Evolutionary conservation across 2,329 filamentous ascomycete genomes (phyloP), one percentile per base, ranked within the genome.

Genomic region (Emergomyces pasteurianus): DNA sequence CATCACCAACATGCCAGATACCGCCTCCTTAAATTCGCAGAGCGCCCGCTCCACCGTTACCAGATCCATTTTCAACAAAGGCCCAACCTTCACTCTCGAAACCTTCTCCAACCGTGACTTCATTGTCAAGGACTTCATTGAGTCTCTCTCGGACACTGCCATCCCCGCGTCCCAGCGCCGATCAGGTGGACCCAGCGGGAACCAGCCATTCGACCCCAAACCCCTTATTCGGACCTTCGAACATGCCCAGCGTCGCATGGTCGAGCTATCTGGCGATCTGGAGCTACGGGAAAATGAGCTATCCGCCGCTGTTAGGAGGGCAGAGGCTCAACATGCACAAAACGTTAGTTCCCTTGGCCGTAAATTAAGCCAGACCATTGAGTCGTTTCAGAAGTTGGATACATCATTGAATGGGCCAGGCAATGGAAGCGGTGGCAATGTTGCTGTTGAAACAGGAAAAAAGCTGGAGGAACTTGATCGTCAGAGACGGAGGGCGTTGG

Each of bases 111-210:
- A 81, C 72, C 89, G 89, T 69, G 94, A 97, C 77, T 99, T 97
- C 71, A 96, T 97, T 65, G 92, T 97, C 66, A 91, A 95, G 70
- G 94, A 99, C 77, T 99, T 99, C 72, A 87, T 99, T 68, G 95
- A 99, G 73, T 85, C 87, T 58, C 85, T 99, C 61, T 94, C 92
- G 58, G 92, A 97, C 65, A 88, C 81, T 67, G 89, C 90, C 26
- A 83, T 90, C 42, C 86, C 89, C n/a, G 50, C 65, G 9, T 80
- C 82, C 26, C 89, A 86, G 70, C 89, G 94, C 59, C 87, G 89
- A 62, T 96, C 92, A 16, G 86, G 83, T 8, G 81, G 66, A 46
- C 66, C 67, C 60, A 67, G 62, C 69, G 70, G 65, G 36, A 64
- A 61, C 60, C 65, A 79, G 78, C 63, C 80, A 79, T 99, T 99